These are phyloP conservation scores for Macrocystidia cucumis DNA, from an alignment of 1,284 basidiomycete genomes.

Conservation along the genomic window DNA sequence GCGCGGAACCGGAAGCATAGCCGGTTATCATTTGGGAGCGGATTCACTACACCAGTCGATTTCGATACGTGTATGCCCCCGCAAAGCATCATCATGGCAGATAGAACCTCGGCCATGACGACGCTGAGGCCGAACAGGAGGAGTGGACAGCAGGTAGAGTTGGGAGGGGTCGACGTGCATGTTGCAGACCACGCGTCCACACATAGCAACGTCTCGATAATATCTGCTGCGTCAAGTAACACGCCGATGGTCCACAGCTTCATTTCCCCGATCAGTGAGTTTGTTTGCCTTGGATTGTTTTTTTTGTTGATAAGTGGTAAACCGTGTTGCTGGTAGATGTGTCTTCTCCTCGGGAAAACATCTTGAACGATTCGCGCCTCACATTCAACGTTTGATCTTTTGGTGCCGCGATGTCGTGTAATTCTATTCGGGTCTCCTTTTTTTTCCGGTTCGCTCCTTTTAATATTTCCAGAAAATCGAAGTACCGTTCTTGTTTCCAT, in stretches of 20 bases:
- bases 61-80: too few relatives aligned
- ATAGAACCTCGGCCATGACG: constrained; percentile 6
- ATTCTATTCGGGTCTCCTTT: too few relatives aligned
- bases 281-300: not conserved
- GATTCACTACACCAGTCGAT: too few relatives aligned
- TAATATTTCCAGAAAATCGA: too few relatives aligned
- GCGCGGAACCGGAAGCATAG: constrained; percentile 24
- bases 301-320: not conserved
- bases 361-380: not conserved
- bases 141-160: constrained; percentile 28
- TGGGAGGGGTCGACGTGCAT: constrained; percentile 23
- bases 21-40: constrained; percentile 13
- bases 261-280: constrained; percentile 16
- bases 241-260: constrained; percentile 17
- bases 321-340: not conserved
- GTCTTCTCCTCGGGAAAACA: not conserved
- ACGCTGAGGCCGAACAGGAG: constrained; percentile 36
- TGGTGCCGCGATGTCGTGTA: too few relatives aligned
- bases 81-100: too few relatives aligned
- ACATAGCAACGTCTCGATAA: constrained; percentile 21
- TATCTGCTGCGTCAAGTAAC: constrained; percentile 15
- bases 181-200: constrained; percentile 28
- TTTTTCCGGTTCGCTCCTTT: too few relatives aligned
- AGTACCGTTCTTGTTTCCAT: too few relatives aligned
- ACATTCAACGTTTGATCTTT: too few relatives aligned